Evolutionary conservation across 2,329 filamentous ascomycete species (phyloP).

Genomic region (Plenodomus tracheiphilus): DNA sequence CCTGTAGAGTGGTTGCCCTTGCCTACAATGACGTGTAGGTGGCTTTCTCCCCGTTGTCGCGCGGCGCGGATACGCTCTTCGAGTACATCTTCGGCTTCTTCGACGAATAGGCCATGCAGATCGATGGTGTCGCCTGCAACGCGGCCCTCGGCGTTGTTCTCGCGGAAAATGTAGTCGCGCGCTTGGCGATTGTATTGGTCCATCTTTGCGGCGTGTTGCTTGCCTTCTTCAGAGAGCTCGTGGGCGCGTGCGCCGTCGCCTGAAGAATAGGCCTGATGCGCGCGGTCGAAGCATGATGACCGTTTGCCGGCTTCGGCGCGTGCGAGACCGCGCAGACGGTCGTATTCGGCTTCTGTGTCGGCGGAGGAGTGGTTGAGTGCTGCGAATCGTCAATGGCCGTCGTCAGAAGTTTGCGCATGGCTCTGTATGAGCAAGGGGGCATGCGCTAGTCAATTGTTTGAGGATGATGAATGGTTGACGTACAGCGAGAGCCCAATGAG

Average conservation of each 20-base stretch:
- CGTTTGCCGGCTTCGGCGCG: constrained; percentile 79
- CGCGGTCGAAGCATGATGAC: constrained; percentile 70
- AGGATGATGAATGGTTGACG: constrained; percentile 3
- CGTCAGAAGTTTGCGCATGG: neutral
- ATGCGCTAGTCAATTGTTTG: neutral
- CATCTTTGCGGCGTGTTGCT: constrained; percentile 80
- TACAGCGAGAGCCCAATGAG: constrained; percentile 42
- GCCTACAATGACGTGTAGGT: constrained; percentile 93
- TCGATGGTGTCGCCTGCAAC: constrained; percentile 85
- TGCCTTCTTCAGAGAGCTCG: constrained; percentile 80
- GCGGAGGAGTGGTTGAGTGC: constrained; percentile 41
- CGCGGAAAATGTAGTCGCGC: constrained; percentile 90
- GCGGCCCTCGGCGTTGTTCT: constrained; percentile 81
- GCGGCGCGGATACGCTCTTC: constrained; percentile 83
- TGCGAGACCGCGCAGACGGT: constrained; percentile 82
- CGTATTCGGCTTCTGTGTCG: constrained; percentile 77
- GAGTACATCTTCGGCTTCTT: constrained; percentile 90
- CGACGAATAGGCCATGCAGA: constrained; percentile 90
- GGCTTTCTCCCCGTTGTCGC: constrained; percentile 70
- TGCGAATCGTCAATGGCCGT: constrained; percentile 12
- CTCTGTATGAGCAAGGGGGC: neutral
- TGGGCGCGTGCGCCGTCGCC: constrained; percentile 87
- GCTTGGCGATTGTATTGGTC: constrained; percentile 90
- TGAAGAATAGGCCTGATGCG: constrained; percentile 74
- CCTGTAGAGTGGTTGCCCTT: constrained; percentile 85